Evolutionary conservation across 305 asterid genomes (phyloP), one percentile per base, ranked within the genome.

Genomic region (Nicotiana rustica): DNA sequence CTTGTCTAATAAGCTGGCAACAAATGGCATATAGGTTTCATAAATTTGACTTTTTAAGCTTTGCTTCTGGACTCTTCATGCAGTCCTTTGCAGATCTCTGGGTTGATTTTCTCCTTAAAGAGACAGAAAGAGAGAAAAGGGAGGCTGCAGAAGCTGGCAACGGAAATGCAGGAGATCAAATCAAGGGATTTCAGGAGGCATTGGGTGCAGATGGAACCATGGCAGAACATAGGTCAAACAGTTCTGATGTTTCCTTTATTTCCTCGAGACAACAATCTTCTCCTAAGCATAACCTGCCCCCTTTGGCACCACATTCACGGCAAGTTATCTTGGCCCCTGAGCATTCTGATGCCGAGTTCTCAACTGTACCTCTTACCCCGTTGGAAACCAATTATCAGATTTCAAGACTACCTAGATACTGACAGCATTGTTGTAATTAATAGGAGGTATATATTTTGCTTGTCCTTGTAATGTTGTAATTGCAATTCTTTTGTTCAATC

Each of bases 91-190:
- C 97, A 89, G 98, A 95, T 87, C 80, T 93, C 68, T 97, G 98
- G 99, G 99, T 97, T 88, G 99, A 97, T 90, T 97, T 97, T 82
- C 98, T 97, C 75, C 98, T 95, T 77, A 91, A 88, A 13, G 98
- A 97, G 90, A 90, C 90, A 0, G 91, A 95, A 84, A 89, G 94
- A 89, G 98, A 92, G 69, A 95, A 87, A 86, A 88, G 91, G 57
- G 95, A 87, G 79, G 86, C 91, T 36, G 90, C 88, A 47, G 90
- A 67, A 14, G 89, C 89, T 77, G 89, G 80, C 15, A 86, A 83
- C 64, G 88, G 84, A 64, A 64, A 90, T 4, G 80, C 70, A 17
- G 90, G 86, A 56, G 91, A 89, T 60, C 91, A 89, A 83, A 85
- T 56, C 69, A 81, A 83, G 81, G 87, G 83, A 49, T 71, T 82